Evolutionary conservation across 306 rosid genomes (phyloP).

Genomic region (Vicia villosa): DNA sequence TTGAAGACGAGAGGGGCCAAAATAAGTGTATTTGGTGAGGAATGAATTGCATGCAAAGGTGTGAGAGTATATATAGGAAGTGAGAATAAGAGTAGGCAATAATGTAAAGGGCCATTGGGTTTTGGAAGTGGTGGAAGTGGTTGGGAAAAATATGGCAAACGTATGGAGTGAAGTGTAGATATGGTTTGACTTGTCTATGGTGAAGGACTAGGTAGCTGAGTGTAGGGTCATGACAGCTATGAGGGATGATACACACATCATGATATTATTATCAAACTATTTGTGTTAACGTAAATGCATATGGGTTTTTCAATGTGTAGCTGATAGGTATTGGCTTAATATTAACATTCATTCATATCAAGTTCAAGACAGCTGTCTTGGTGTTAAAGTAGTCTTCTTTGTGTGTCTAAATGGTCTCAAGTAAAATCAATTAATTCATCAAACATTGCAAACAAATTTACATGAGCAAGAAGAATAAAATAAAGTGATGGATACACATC

Average conservation of each 20-base stretch:
- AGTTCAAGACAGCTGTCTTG: conserved; percentile 36
- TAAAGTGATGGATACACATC: too few species aligned
- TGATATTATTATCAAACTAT: conserved; percentile 24
- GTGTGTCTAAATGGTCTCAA: too few species aligned
- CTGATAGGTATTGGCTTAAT: neutral
- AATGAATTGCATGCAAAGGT: conserved; percentile 39
- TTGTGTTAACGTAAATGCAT: conserved; percentile 5
- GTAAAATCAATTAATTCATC: too few species aligned
- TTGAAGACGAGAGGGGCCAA: neutral
- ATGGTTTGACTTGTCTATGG: conserved; percentile 46
- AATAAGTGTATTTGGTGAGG: conserved; percentile 30
- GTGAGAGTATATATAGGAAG: conserved; percentile 36
- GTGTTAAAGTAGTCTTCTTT: conserved; percentile 9
- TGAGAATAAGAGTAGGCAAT: conserved; percentile 8
- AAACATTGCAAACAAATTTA: too few species aligned
- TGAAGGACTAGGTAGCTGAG: conserved; percentile 14
- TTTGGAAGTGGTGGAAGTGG: conserved; percentile 46
- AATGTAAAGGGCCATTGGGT: conserved; percentile 9
- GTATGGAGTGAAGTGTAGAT: conserved; percentile 24
- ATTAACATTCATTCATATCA: neutral
- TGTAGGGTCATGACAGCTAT: conserved; percentile 42
- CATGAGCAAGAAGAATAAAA: too few species aligned
- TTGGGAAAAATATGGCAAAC: conserved; percentile 40
- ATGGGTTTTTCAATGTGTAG: neutral
- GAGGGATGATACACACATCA: conserved; percentile 20